Percentiles rank a stretch among this genome's conserved stretches.
Conservation (phyloP, 2,329 filamentous ascomycete species). For the Aspergillus amoenus region DNA sequence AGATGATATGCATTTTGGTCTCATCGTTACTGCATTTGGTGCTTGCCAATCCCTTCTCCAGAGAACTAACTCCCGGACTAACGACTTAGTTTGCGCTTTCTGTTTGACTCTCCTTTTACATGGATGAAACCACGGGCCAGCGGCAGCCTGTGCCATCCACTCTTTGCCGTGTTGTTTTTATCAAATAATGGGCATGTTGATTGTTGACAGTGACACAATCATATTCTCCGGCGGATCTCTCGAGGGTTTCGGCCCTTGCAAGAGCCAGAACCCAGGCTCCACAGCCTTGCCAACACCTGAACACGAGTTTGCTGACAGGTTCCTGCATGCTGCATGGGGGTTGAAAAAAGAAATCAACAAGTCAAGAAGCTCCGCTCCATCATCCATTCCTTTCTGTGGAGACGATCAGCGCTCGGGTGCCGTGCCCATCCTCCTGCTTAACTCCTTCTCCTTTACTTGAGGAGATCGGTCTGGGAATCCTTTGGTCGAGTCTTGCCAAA, state of each 20-base stretch:
- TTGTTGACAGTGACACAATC: not conserved
- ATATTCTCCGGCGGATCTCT: constrained; percentile 8
- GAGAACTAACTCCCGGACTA: constrained; percentile 20
- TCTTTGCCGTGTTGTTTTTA: not conserved
- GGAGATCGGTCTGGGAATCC: constrained; percentile 9
- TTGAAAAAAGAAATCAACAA: constrained; percentile 10
- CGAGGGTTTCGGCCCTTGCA: not conserved
- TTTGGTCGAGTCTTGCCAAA: not conserved
- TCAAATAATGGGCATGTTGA: not conserved
- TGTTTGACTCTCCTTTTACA: constrained; percentile 13
- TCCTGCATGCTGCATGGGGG: constrained; percentile 12
- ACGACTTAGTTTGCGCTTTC: constrained; percentile 16
- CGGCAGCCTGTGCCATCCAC: not conserved
- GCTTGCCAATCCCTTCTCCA: constrained; percentile 16
- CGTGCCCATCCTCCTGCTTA: constrained; percentile 19
- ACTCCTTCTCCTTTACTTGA: constrained; percentile 16
- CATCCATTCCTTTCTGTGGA: constrained; percentile 21
- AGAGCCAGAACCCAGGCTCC: not conserved
- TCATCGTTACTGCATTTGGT: constrained; percentile 21
- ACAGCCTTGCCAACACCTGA: constrained; percentile 6
- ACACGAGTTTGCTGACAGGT: constrained; percentile 20
- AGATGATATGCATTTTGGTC: constrained; percentile 4
- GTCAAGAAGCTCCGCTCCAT: constrained; percentile 17
- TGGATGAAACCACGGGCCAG: not conserved
- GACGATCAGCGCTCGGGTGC: constrained; percentile 27